phyloP scores from a whole-genome alignment of 2,329 filamentous ascomycete species.

The Phialophora verrucosa region DNA sequence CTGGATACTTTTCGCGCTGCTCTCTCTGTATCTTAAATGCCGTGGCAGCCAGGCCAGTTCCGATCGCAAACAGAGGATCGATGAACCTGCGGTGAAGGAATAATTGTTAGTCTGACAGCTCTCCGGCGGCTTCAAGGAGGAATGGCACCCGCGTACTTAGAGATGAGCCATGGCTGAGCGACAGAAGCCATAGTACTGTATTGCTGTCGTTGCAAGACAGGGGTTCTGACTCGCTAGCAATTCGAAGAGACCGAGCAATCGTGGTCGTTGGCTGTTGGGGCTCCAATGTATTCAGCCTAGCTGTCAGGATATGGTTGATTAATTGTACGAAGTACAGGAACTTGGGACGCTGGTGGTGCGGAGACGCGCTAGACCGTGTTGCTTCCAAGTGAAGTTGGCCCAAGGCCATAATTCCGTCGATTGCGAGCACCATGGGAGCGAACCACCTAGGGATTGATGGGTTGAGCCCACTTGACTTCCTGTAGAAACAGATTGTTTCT shows the following conservation, averaged over 20 bases:
- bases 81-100: slow-evolving; percentile 47
- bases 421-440: background rate
- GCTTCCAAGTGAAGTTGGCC: background rate
- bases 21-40: slow-evolving; percentile 61
- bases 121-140: background rate
- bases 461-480: background rate
- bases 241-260: background rate
- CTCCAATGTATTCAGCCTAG: background rate
- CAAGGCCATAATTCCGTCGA: background rate
- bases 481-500: background rate
- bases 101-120: background rate
- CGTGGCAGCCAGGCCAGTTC: slow-evolving; percentile 60
- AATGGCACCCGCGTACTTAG: slow-evolving; percentile 43
- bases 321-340: too few relatives aligned
- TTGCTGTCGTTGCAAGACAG: background rate
- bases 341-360: background rate
- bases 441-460: background rate
- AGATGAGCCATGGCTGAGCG: slow-evolving; percentile 48
- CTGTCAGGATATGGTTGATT: background rate
- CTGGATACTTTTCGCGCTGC: slow-evolving; percentile 55
- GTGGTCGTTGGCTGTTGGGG: background rate
- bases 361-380: background rate
- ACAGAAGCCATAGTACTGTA: slow-evolving; percentile 28
- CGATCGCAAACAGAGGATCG: slow-evolving; percentile 61
- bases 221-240: background rate